Base-by-base conservation (phyloP, 805 yeast genomes). In the Candida railenensis region DNA sequence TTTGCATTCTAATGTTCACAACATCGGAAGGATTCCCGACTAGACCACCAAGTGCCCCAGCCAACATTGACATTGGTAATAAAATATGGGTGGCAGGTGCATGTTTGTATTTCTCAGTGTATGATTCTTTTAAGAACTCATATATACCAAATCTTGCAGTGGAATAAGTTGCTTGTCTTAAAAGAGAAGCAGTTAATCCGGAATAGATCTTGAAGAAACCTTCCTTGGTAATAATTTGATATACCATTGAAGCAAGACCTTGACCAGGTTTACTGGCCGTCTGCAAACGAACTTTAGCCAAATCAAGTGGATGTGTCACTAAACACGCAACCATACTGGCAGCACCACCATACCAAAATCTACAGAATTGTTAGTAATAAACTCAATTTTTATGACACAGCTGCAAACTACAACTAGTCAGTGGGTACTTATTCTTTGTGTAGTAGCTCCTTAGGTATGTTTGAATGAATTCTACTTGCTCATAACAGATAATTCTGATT, bases 11-110 rank as follows among this genome's bases (percentile, higher is more conserved):
- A 52, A 89, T 87, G 55, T 89, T 89, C 34, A 87, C 89, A 12
- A 89, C 85, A 61, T 89, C 96, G 1, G 94, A 82, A 3, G 96
- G 96, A 59, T 89, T 89, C 19, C 96, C 96, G 2, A 87, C 85
- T 19, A 88, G 66, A 8, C 96, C 96, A 50, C 96, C 96, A 48
- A 82, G 65, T 22, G 85, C 87, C 44, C 96, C 96, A 11, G 91
- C 81, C n/a, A 85, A 52, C 94, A 89, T 87, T 3, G 96, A 87
- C 66, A 83, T 76, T 8, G 92, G 89, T 46, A 89, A 68, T 45
- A 89, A 71, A 15, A 79, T 74, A 4, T 74, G 59, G 46, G 88
- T 81, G 4, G 83, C 76, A 3, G 85, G 86, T 22, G 73, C 68
- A 43, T 63, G 64, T 18, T 67, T 69, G 7, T 64, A 53, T 25